phyloP scores from a whole-genome alignment of 2,329 filamentous ascomycete species.

The Fusarium sp. region DNA sequence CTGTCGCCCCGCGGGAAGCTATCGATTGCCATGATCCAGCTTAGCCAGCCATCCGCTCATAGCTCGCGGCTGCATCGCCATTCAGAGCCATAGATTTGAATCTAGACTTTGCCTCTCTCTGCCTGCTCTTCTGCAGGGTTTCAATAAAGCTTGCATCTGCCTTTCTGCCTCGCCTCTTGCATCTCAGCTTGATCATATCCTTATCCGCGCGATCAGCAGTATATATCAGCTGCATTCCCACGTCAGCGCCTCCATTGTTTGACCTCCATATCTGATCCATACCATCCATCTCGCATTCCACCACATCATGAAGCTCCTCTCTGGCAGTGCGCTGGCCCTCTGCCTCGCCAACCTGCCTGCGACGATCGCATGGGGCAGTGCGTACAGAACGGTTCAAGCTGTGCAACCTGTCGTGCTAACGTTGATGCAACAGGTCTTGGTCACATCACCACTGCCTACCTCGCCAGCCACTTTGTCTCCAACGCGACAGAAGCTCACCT shows the following conservation, averaged over 20 bases:
- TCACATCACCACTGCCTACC: slow-evolving; percentile 72
- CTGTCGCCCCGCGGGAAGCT: slow-evolving; percentile 10
- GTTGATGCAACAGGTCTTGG: slow-evolving; percentile 60
- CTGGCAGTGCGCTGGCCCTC: slow-evolving; percentile 42
- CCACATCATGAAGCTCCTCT: slow-evolving; percentile 47
- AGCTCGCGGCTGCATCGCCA: slow-evolving; percentile 6
- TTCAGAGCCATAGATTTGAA: slow-evolving; percentile 17
- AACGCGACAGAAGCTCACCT: slow-evolving; percentile 66
- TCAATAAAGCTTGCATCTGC: slow-evolving; percentile 16
- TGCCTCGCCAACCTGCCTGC: slow-evolving; percentile 48
- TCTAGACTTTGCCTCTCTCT: slow-evolving; percentile 18
- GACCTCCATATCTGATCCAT: not conserved
- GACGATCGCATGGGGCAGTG: slow-evolving; percentile 56
- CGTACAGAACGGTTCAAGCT: slow-evolving; percentile 26
- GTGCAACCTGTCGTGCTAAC: slow-evolving; percentile 16
- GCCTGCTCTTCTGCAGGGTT: not conserved
- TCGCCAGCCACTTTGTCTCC: slow-evolving; percentile 70
- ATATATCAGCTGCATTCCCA: not conserved
- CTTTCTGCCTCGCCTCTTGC: not conserved
- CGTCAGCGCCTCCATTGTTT: not conserved
- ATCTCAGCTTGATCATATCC: not conserved
- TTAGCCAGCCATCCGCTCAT: slow-evolving; percentile 26
- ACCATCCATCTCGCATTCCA: not conserved
- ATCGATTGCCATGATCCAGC: slow-evolving; percentile 26
- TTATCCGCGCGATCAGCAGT: not conserved